Evolutionary conservation across 1,284 basidiomycete genomes (phyloP).

Genomic region (Sporisorium scitamineum): DNA sequence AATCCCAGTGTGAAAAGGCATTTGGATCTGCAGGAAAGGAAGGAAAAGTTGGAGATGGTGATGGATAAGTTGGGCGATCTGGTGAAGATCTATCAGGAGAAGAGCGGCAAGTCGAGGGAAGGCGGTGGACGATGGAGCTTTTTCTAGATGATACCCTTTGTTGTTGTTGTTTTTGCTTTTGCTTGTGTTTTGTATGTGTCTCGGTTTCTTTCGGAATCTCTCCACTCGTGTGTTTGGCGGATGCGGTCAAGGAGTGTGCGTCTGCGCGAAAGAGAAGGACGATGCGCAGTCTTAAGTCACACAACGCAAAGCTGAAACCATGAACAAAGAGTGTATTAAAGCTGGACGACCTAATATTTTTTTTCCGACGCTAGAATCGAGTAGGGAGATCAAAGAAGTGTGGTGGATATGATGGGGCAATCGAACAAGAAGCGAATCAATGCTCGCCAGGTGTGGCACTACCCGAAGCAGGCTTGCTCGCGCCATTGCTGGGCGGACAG

Average conservation of each 20-base stretch:
- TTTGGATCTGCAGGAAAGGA: conserved; percentile 94
- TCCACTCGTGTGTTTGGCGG: not conserved
- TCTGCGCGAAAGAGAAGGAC: no score
- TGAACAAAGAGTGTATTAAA: no score
- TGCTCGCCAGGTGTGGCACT: conserved; percentile 18
- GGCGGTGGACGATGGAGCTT: conserved; percentile 52
- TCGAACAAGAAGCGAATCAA: not conserved
- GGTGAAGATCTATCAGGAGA: conserved; percentile 69
- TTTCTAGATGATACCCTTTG: no score
- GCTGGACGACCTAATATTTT: no score
- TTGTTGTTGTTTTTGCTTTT: no score
- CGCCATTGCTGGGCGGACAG: conserved; percentile 51
- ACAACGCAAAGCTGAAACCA: no score
- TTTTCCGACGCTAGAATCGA: no score
- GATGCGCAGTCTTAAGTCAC: no score
- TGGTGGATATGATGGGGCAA: no score
- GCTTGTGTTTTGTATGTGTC: not conserved
- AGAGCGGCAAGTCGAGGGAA: conserved; percentile 25
- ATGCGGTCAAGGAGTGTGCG: no score
- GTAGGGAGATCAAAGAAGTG: no score
- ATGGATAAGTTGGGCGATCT: conserved; percentile 68
- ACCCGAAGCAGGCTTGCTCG: conserved; percentile 11
- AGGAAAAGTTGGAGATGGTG: conserved; percentile 82
- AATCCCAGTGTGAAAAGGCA: conserved; percentile 87
- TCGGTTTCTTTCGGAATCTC: not conserved